Evolutionary conservation across 140 eudicot genomes (phyloP), one percentile per base, ranked within the genome.

Genomic region (Oenanthe javanica): DNA sequence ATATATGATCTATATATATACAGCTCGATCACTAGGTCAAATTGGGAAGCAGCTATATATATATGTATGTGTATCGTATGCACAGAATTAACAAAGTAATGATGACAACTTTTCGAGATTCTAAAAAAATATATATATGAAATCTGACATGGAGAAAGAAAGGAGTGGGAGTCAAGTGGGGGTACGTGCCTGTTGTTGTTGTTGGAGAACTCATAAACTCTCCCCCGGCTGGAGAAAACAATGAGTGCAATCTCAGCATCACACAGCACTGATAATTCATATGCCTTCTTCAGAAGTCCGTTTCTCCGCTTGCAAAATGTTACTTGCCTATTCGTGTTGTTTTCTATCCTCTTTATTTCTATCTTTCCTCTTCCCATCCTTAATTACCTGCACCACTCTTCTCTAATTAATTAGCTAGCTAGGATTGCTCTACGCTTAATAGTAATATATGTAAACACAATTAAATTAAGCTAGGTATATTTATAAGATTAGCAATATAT

Each of bases 171-270:
- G 36, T 31, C 36, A 31, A 31, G 36, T 31, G 36, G 36, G 36
- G 36, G 36, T 31, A 31, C 1, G 73, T 69, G 36, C 74, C 74
- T 69, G 74, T 69, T 72, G 48, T 49, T 75, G 79, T 49, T 75
- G 61, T 75, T 75, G 23, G 79, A 75, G 64, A 75, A 75, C 79
- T 75, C 79, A 31, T 75, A 75, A 25, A 75, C 79, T 49, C 79
- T 31, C 3, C 79, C 79, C 12, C 79, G 15, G 61, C 79, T 75
- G 6, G 79, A 75, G 64, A 75, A 75, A 15, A 75, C 79, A 25
- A 75, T 75, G 43, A 75, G 79, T 54, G 79, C 79, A 1, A 75
- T 75, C 59, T 75, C 79, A 12, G 79, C 79, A 4, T 75, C 79
- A 13, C 79, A 75, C 19, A 75, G 79, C 49, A 75, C 64, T 12